These are phyloP conservation scores for Sequoia sempervirens DNA, from an alignment of 75 land plant species.

Conservation along the genomic window DNA sequence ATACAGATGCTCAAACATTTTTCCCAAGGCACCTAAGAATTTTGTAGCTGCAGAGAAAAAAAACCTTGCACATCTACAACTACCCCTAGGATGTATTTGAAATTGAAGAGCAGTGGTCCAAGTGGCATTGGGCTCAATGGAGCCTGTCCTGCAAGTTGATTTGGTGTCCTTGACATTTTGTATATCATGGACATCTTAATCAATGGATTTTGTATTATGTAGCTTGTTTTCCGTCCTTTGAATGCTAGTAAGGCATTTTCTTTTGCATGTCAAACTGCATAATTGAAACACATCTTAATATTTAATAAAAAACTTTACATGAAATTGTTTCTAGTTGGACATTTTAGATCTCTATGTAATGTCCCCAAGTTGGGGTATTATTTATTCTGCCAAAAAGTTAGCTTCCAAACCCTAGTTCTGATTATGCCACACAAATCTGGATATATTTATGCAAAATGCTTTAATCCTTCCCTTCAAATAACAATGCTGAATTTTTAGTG, in stretches of 20 bases:
- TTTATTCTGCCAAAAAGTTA: too few species aligned
- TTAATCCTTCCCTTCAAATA: too few species aligned
- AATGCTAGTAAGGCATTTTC: neutral
- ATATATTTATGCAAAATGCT: too few species aligned
- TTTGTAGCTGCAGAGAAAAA: neutral
- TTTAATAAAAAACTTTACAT: too few species aligned
- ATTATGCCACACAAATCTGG: too few species aligned
- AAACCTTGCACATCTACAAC: neutral
- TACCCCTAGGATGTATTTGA: neutral
- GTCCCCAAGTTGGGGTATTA: too few species aligned
- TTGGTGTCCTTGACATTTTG: neutral
- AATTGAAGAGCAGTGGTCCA: neutral
- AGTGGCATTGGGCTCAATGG: neutral
- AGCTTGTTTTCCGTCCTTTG: neutral
- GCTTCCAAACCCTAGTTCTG: too few species aligned
- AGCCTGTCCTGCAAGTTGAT: neutral
- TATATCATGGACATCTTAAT: neutral
- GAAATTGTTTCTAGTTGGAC: too few species aligned
- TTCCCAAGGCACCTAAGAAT: neutral
- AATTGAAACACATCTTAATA: neutral
- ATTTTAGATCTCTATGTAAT: too few species aligned
- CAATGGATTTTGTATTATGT: neutral
- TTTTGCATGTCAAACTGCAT: neutral
- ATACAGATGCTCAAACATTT: neutral
- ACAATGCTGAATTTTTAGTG: too few species aligned